These are phyloP conservation scores for Cryptococcus wingfieldii DNA, from an alignment of 1,284 basidiomycete genomes.

Conservation along the genomic window DNA sequence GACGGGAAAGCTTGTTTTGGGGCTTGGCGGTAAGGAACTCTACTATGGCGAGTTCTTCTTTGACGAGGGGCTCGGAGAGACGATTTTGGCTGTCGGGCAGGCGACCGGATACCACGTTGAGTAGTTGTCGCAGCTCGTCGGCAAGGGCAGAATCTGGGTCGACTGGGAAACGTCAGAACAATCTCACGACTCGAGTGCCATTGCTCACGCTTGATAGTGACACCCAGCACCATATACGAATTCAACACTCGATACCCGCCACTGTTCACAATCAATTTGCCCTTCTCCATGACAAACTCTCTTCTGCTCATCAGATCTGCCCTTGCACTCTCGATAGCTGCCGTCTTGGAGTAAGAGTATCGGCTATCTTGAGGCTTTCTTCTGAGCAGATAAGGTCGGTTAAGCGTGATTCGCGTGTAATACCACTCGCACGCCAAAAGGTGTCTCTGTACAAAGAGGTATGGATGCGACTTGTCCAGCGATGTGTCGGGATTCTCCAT, in stretches of 20 bases:
- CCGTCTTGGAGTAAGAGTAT: conserved; percentile 49
- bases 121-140: conserved; percentile 47
- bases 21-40: conserved; percentile 49
- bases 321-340: conserved; percentile 50
- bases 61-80: conserved; percentile 49
- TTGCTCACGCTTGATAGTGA: conserved; percentile 48
- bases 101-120: conserved; percentile 50
- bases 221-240: conserved; percentile 49
- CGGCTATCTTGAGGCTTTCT: conserved; percentile 46
- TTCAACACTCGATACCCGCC: conserved; percentile 49
- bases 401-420: conserved; percentile 47
- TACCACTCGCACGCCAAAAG: conserved; percentile 47
- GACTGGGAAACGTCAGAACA: conserved; percentile 22
- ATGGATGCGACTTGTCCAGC: conserved; percentile 41
- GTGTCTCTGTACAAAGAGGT: conserved; percentile 48
- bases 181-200: neutral
- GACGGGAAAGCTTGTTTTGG: conserved; percentile 14
- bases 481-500: conserved; percentile 43
- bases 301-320: conserved; percentile 48
- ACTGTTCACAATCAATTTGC: conserved; percentile 46
- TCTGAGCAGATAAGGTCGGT: conserved; percentile 48
- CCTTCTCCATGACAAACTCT: conserved; percentile 49
- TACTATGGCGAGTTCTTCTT: conserved; percentile 50
- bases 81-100: conserved; percentile 45
- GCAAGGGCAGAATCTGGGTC: conserved; percentile 49